Evolutionary conservation across 768 basidiomycete genomes (phyloP).

Genomic region (Megacollybia marginata): DNA sequence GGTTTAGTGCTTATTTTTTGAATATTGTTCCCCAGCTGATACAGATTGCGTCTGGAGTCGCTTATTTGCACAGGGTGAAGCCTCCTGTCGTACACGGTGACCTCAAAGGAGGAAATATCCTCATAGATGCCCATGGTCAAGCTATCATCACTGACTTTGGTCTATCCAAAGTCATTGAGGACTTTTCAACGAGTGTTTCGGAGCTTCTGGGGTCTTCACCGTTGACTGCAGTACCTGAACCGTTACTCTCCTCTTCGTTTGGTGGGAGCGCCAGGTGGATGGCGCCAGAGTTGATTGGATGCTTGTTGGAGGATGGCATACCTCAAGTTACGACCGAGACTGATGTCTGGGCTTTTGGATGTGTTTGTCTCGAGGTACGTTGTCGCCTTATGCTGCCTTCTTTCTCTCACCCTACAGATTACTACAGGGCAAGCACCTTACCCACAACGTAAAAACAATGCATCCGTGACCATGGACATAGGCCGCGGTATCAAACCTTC

Average conservation of each 20-base stretch:
- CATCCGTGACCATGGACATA: slow-evolving; percentile 49
- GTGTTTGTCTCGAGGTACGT: slow-evolving; percentile 50
- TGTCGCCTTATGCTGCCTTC: neutral
- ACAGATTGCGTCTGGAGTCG: slow-evolving; percentile 50
- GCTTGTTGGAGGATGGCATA: slow-evolving; percentile 41
- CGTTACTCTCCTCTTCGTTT: slow-evolving; percentile 30
- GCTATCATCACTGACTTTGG: slow-evolving; percentile 60
- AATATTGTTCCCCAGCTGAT: slow-evolving; percentile 14
- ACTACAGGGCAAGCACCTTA: slow-evolving; percentile 46
- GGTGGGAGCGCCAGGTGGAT: slow-evolving; percentile 45
- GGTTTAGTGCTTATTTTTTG: neutral
- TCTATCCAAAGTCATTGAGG: slow-evolving; percentile 49
- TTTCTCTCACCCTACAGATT: slow-evolving; percentile 26
- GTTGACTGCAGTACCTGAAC: slow-evolving; percentile 23
- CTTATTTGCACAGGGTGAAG: slow-evolving; percentile 48
- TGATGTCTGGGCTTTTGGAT: slow-evolving; percentile 57
- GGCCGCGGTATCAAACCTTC: slow-evolving; percentile 43
- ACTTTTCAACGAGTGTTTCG: slow-evolving; percentile 32
- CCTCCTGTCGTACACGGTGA: slow-evolving; percentile 40
- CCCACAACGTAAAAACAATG: slow-evolving; percentile 45
- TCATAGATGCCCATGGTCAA: slow-evolving; percentile 42
- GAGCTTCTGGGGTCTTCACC: slow-evolving; percentile 15
- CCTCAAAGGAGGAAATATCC: slow-evolving; percentile 43
- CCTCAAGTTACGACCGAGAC: slow-evolving; percentile 43
- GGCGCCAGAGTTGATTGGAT: slow-evolving; percentile 51